Evolutionary conservation across 441 rosid genomes (phyloP), one percentile per base, ranked within the genome.

Genomic region (Adansonia rubrostipa): DNA sequence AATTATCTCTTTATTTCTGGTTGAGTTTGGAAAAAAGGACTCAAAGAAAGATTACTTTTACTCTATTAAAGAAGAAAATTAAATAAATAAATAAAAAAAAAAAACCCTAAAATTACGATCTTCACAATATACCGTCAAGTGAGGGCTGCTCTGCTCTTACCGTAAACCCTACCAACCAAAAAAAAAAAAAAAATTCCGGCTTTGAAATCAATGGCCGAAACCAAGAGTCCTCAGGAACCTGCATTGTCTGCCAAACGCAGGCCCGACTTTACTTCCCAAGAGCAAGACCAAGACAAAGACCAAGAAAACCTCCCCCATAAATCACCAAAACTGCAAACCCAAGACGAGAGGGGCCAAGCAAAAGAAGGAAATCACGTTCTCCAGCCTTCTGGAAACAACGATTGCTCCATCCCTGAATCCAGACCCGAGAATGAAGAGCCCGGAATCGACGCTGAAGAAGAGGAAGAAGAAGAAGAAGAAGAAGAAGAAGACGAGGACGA

Each of bases 211-310:
- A 88, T 88, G 96, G 88, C 86, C 51, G 93, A 94, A 74, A 86
- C 86, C 64, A 82, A 83, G 40, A 88, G 63, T 61, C 85, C 77
- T 48, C 81, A 78, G 48, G 91, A 87, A 42, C 75, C 87, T 22
- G 78, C 92, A 82, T 88, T 89, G 81, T 86, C 89, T 5, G 69
- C 87, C 36, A 94, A 94, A 87, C 92, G 98, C 20, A 92, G 90
- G 74, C 78, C 89, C 47, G 93, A 94, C 80, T 82, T 84, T 76
- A 61, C 14, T 80, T 76, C 67, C 79, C 70, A 87, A 74, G 83
- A 61, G 10, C 40, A 61, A 69, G 84, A n/a, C n/a, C n/a, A n/a
- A n/a, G n/a, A 81, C 8, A 42, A 22, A 73, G 82, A 81, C 10
- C 58, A 83, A 61, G 88, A 82, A 19, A 68, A 66, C 58, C 79